These are phyloP conservation scores for Pascua guehoae DNA, from an alignment of 1,284 basidiomycete species.

Conservation along the genomic window DNA sequence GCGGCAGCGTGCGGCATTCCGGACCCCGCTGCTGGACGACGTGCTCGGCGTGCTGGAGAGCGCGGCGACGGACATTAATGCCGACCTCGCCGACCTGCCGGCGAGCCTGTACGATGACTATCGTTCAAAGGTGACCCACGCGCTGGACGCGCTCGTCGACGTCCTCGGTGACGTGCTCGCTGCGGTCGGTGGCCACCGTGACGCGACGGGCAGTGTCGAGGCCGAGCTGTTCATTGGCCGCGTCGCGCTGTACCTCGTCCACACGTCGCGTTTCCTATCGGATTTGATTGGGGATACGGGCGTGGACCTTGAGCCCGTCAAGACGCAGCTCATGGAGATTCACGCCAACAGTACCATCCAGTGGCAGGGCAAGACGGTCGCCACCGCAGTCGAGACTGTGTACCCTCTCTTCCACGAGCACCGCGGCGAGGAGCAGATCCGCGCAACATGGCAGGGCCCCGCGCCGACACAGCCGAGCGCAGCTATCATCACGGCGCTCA, in stretches of 20 bases:
- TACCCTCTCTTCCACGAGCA: constrained; percentile 26
- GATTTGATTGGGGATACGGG: constrained; percentile 24
- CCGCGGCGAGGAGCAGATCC: constrained; percentile 23
- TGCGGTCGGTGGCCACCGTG: constrained; percentile 18
- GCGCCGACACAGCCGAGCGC: constrained; percentile 31
- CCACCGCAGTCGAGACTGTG: constrained; percentile 21
- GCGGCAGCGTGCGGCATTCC: constrained; percentile 31
- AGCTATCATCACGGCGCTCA: constrained; percentile 30
- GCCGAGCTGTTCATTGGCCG: constrained; percentile 44
- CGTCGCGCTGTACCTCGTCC: constrained; percentile 39
- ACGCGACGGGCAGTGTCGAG: constrained; percentile 29
- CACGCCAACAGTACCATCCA: constrained; percentile 28
- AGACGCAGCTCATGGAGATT: constrained; percentile 22
- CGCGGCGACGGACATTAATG: constrained; percentile 28
- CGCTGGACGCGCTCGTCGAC: constrained; percentile 27
- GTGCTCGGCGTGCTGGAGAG: constrained; percentile 36
- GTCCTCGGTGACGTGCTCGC: constrained; percentile 31
- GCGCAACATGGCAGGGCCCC: constrained; percentile 34
- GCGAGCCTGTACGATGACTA: constrained; percentile 24
- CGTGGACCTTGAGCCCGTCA: constrained; percentile 12
- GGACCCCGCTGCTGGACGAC: constrained; percentile 41
- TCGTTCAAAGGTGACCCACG: constrained; percentile 15
- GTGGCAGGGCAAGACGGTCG: constrained; percentile 28
- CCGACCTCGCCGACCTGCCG: constrained; percentile 35
- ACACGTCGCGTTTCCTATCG: constrained; percentile 27